phyloP scores from a whole-genome alignment of 768 basidiomycete species.

The Tricholoma terreum region DNA sequence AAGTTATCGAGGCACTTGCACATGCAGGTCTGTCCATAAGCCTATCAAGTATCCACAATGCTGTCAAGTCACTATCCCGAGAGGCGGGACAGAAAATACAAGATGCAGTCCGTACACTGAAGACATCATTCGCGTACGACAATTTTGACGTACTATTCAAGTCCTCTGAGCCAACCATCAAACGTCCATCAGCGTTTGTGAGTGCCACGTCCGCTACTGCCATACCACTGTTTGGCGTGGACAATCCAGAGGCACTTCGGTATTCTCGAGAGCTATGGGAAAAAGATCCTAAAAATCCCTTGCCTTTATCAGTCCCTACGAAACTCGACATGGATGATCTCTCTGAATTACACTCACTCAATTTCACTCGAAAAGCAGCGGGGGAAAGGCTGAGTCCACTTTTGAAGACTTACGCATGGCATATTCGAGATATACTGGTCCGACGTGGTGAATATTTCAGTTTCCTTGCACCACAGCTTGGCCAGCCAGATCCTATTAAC shows the following conservation, averaged over 20 bases:
- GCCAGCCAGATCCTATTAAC: conserved; percentile 11
- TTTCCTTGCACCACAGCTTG: conserved; percentile 9
- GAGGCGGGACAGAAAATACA: conserved; percentile 13
- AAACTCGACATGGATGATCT: background rate
- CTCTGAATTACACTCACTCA: conserved; percentile 5
- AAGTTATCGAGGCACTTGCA: conserved; percentile 22
- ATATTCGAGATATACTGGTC: too few relatives aligned
- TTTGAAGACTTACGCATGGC: too few relatives aligned
- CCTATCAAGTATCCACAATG: too few relatives aligned
- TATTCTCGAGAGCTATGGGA: conserved; percentile 31
- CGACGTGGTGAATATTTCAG: conserved; percentile 12
- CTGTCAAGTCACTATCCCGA: conserved; percentile 17
- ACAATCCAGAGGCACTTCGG: conserved; percentile 17
- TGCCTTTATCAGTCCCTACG: background rate
- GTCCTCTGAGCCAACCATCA: conserved; percentile 19
- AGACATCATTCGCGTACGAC: conserved; percentile 29
- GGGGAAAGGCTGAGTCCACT: too few relatives aligned
- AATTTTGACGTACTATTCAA: conserved; percentile 37
- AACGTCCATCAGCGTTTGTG: conserved; percentile 20
- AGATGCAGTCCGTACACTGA: conserved; percentile 17
- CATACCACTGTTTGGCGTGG: conserved; percentile 18
- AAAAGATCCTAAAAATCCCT: conserved; percentile 19
- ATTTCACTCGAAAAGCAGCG: conserved; percentile 7
- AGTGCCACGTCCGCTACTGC: conserved; percentile 28
- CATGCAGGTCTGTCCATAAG: too few relatives aligned